Evolutionary conservation across 305 asterid species (phyloP), one percentile per base, ranked within the genome.

Genomic region (Fraxinus sp.): DNA sequence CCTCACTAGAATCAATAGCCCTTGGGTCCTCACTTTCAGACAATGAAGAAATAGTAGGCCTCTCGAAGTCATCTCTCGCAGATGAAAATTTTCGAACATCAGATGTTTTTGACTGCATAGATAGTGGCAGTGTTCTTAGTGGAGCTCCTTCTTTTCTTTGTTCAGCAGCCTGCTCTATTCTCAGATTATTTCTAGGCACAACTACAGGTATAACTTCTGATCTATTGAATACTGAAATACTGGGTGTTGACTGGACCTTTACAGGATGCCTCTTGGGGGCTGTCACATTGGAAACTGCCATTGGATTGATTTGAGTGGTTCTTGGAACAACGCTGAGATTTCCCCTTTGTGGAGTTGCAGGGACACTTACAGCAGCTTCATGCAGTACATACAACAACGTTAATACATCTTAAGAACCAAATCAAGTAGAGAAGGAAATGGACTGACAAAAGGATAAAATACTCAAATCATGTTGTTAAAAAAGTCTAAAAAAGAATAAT

Each of bases 291-390:
- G 89, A 83, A 55, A 87, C 82, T 41, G 89, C 81, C 52, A 90
- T 74, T 82, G 93, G 83, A 88, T 84, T 90, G 81, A 74, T 75
- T 81, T 91, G 92, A 83, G 89, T 81, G 78, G 91, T 84, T 88
- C 89, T 96, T 59, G 87, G 84, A 86, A 83, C 87, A 83, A 70
- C 84, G 79, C 82, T 87, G 71, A 86, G 83, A 83, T 87, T 92
- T 78, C 92, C 84, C 91, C 96, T 90, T 76, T 92, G 98, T 59
- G 99, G 97, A 83, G 97, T 94, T 86, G 91, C 91, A 36, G 97
- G 94, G 83, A 87, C 88, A 89, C 86, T 90, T 83, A 80, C 89
- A 78, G 91, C 78, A 80, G 94, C 98, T 95, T 86, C 89, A 92
- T 78, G 84, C 80, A 87, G 81, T 79, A 85, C 49, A 88, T 75